Evolutionary conservation across 192 early-diverging fungal genomes (phyloP), one percentile per base, ranked within the genome.

Genomic region (Phycomyces nitens): DNA sequence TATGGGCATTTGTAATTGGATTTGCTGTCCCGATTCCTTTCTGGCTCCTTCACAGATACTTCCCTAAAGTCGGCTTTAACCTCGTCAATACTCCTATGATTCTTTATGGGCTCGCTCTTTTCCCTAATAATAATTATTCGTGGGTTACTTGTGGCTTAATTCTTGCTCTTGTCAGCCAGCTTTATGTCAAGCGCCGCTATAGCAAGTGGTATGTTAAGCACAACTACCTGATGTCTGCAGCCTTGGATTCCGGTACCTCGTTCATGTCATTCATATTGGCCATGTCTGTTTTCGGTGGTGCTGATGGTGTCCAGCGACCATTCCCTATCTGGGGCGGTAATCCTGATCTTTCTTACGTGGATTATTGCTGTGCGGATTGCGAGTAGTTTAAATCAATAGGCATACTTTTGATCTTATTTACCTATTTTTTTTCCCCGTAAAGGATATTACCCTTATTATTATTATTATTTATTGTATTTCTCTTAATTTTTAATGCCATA

Each of bases 1-100:
- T 77, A 8, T 82, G 72, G 74, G 76, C 67, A 14, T 71, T 84
- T 26, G 56, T 87, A 14, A 53, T 80, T 61, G 82, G 82, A 0
- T 75, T 74, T 3, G 47, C 80, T 29, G 11, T 86, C 0, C 83
- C 87, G 0, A 22, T 84, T 4, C 80, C 79, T 20, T 50, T 73
- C 11, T 87, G 75, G 63, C 44, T 80, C 16, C 64, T 86, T 14
- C 65, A 68, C 61, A 57, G 26, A 52, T 57, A 68, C 5, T 80
- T 64, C 50, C 82, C 82, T 20, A 79, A 74, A 24, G 39, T 68
- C 58, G 80, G 82, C 20, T 84, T 82, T 38, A 67, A 82, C 23
- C 58, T 68, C 21, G 49, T 84, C 54, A 83, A 83, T 60, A 44
- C 52, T 16, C 78, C 77, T 5, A 67, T 83, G 62, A 62, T 81